Evolutionary conservation across 768 basidiomycete species (phyloP).

Genomic region (Lactarius trivialis): DNA sequence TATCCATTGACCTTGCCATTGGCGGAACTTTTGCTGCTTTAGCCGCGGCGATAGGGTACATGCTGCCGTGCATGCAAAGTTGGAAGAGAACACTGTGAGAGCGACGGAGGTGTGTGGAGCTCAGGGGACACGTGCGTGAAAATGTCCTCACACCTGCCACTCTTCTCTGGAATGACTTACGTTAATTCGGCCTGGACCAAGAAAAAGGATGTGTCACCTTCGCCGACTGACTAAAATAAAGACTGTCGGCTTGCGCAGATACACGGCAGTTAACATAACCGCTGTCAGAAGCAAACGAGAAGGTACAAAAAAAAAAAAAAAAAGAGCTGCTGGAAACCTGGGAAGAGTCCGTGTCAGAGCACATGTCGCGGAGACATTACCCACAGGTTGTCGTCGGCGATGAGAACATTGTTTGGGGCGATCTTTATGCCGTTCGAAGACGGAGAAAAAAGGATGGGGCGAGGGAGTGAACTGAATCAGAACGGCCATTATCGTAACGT

Average conservation of each 20-base stretch:
- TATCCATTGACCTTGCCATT: too few relatives aligned
- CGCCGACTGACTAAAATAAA: neutral
- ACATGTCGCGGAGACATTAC: neutral
- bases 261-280: neutral
- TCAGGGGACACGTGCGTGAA: neutral
- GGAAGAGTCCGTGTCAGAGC: neutral
- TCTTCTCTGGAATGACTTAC: neutral
- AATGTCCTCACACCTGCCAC: neutral
- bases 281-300: neutral
- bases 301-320: too few relatives aligned
- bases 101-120: neutral
- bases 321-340: too few relatives aligned
- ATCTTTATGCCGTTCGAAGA: neutral
- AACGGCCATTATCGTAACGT: constrained; percentile 2
- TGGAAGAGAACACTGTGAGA: neutral
- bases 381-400: neutral
- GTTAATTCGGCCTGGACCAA: neutral
- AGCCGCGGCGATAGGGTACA: neutral
- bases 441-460: neutral
- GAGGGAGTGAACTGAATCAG: neutral
- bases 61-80: neutral
- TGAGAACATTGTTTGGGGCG: neutral
- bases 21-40: neutral
- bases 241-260: neutral
- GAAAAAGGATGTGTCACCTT: neutral